Conservation (phyloP, 2,329 filamentous ascomycete genomes). For the Sporothrix schenckii region DNA sequence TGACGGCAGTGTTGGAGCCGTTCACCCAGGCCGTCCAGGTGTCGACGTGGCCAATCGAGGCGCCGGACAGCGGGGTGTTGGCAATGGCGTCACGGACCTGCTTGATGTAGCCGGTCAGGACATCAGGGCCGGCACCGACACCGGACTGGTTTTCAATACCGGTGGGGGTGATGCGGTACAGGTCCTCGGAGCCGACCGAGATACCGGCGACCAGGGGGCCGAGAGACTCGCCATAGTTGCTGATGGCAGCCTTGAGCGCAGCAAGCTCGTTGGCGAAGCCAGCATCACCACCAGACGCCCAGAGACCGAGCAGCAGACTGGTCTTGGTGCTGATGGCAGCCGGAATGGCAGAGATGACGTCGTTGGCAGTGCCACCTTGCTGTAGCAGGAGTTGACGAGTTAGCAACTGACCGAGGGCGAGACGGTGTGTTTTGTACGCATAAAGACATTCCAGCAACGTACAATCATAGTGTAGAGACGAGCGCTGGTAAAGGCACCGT, state of each 20-base stretch:
- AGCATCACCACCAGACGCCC: slow-evolving; percentile 70
- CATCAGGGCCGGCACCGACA: slow-evolving; percentile 62
- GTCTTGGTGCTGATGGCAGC: slow-evolving; percentile 82
- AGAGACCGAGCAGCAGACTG: slow-evolving; percentile 77
- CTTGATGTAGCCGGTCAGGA: slow-evolving; percentile 69
- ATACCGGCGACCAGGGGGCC: slow-evolving; percentile 73
- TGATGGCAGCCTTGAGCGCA: slow-evolving; percentile 70
- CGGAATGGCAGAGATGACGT: slow-evolving; percentile 72
- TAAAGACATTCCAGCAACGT: slow-evolving; percentile 38
- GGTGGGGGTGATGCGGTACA: slow-evolving; percentile 76
- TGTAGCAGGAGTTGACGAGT: slow-evolving; percentile 19
- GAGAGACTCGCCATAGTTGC: slow-evolving; percentile 68
- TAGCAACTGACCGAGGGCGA: neutral
- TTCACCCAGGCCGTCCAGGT: slow-evolving; percentile 85
- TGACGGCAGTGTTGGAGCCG: slow-evolving; percentile 68
- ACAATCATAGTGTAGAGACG: slow-evolving; percentile 73
- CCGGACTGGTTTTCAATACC: slow-evolving; percentile 66
- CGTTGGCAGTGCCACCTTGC: slow-evolving; percentile 66
- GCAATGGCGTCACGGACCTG: slow-evolving; percentile 66
- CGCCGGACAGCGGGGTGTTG: slow-evolving; percentile 61
- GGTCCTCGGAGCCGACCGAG: slow-evolving; percentile 83
- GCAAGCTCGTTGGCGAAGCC: slow-evolving; percentile 71
- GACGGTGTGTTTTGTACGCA: neutral
- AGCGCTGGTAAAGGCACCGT: slow-evolving; percentile 65
- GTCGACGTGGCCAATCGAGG: slow-evolving; percentile 78